A percentile compares a stretch with the other conserved stretches of the same genome.
Conservation (phyloP, 768 basidiomycete species). For the Daedaleopsis sinensis region DNA sequence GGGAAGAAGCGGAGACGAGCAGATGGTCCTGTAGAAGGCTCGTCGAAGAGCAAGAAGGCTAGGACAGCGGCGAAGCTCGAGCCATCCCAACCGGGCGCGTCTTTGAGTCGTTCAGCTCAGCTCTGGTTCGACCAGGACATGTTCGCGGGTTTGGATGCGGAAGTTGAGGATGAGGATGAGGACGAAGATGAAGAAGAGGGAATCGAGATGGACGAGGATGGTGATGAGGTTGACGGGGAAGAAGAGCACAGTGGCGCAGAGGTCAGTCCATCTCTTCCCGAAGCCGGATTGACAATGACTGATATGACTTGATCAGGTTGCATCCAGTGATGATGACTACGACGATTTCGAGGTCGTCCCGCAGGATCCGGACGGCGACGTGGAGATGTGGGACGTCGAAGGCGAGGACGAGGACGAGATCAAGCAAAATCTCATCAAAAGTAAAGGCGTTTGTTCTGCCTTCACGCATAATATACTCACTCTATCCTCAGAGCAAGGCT, state of each 20-base stretch:
- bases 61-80: conserved; percentile 55
- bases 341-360: conserved; percentile 80
- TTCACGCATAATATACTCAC: not conserved
- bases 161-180: conserved; percentile 43
- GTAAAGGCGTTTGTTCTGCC: conserved; percentile 45
- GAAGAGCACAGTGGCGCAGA: conserved; percentile 12
- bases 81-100: conserved; percentile 34
- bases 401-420: conserved; percentile 73
- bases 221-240: conserved; percentile 20
- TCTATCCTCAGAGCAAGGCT: conserved; percentile 63
- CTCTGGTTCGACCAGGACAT: conserved; percentile 97
- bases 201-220: conserved; percentile 38
- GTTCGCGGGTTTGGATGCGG: conserved; percentile 67
- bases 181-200: conserved; percentile 37
- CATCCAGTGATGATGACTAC: conserved; percentile 38
- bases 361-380: conserved; percentile 59
- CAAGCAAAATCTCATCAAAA: conserved; percentile 64
- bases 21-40: conserved; percentile 14
- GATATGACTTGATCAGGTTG: not conserved
- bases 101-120: conserved; percentile 60
- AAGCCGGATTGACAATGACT: not conserved
- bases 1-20: conserved; percentile 48
- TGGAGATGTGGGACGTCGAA: conserved; percentile 80
- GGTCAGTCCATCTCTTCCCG: too few species aligned
- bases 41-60: conserved; percentile 48